phyloP scores from a whole-genome alignment of 2,329 filamentous ascomycete species.

The Dactylellina sp. region DNA sequence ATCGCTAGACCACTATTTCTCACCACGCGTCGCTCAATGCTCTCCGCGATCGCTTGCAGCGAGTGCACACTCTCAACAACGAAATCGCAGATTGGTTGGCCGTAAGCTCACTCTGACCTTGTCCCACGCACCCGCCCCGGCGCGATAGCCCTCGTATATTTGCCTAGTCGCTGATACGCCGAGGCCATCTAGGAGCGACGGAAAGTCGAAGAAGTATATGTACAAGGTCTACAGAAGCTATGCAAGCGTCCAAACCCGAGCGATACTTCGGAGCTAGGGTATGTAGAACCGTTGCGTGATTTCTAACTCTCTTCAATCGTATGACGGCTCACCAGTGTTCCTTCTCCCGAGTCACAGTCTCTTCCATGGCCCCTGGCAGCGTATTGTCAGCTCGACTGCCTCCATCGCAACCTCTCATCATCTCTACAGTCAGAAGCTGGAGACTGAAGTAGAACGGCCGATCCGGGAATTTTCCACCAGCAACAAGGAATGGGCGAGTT shows the following conservation, averaged over 20 bases:
- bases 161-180: constrained; percentile 34
- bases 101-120: constrained; percentile 69
- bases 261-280: constrained; percentile 86
- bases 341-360: constrained; percentile 71
- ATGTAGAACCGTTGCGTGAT: constrained; percentile 62
- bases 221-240: constrained; percentile 82
- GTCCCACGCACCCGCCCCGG: constrained; percentile 22
- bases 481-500: constrained; percentile 80
- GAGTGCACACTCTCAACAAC: constrained; percentile 84
- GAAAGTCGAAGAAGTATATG: constrained; percentile 90
- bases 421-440: constrained; percentile 81
- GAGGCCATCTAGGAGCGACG: constrained; percentile 80
- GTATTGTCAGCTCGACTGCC: constrained; percentile 82
- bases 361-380: constrained; percentile 90
- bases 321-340: constrained; percentile 29
- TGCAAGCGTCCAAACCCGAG: constrained; percentile 79
- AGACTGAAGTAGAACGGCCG: constrained; percentile 86
- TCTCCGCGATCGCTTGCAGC: constrained; percentile 86
- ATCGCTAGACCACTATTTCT: constrained; percentile 47
- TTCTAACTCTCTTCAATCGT: background rate
- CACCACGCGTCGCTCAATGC: constrained; percentile 72
- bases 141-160: constrained; percentile 43
- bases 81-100: constrained; percentile 97
- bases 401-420: constrained; percentile 85
- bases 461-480: constrained; percentile 79